phyloP scores from a whole-genome alignment of 2,329 filamentous ascomycete genomes.

The Sclerotinia sclerotiorum region DNA sequence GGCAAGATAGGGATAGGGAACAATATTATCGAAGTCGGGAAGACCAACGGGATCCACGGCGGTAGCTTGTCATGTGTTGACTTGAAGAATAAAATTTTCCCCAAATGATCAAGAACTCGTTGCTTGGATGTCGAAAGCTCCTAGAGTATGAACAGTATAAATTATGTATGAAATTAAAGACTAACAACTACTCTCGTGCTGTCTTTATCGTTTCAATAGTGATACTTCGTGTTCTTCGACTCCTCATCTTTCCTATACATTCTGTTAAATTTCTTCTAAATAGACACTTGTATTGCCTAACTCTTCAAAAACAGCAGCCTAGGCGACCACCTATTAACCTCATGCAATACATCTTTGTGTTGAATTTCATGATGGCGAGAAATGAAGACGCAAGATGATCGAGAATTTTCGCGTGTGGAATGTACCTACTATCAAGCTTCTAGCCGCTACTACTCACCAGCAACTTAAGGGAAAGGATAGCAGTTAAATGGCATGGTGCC shows the following conservation, averaged over 20 bases:
- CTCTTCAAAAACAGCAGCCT: too few species aligned
- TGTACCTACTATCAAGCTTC: background rate
- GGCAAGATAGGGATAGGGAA: conserved; percentile 18
- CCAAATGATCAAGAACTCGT: background rate
- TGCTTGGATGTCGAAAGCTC: background rate
- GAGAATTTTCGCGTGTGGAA: background rate
- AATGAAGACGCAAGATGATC: too few species aligned
- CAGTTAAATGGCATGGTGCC: background rate
- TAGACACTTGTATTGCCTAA: too few species aligned
- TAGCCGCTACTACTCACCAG: background rate
- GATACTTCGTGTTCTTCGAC: background rate
- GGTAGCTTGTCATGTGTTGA: background rate
- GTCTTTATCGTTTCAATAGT: background rate
- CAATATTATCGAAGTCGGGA: conserved; percentile 13
- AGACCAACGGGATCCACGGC: conserved; percentile 4
- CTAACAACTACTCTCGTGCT: background rate
- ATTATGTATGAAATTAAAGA: background rate
- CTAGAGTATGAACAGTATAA: background rate
- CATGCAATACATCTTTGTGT: too few species aligned
- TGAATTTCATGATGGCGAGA: background rate
- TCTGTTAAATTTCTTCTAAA: too few species aligned
- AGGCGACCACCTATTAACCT: too few species aligned
- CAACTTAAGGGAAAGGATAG: background rate
- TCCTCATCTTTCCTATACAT: too few species aligned
- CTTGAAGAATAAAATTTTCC: background rate